Conservation (phyloP, 164 flowering plant species). For the Umbilicus rupestris region DNA sequence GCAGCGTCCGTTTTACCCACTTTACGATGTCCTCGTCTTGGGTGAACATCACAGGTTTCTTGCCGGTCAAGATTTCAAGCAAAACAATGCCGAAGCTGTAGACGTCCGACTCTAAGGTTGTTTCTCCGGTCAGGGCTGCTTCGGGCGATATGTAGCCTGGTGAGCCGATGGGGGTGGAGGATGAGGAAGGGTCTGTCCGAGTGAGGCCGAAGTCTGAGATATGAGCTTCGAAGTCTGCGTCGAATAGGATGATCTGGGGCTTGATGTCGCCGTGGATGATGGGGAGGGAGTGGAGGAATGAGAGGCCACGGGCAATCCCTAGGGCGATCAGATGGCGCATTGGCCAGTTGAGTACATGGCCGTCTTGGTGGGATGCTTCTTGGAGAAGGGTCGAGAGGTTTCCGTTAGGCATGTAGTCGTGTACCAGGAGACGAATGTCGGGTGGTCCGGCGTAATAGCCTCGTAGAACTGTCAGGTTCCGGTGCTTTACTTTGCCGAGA, state of each 20-base stretch:
- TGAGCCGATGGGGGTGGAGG: constrained; percentile 51
- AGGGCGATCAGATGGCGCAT: constrained; percentile 93
- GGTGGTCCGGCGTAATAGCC: constrained; percentile 80
- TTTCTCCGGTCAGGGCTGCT: constrained; percentile 42
- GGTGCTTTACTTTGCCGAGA: constrained; percentile 66
- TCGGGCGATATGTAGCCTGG: constrained; percentile 81
- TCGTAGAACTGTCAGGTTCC: constrained; percentile 78
- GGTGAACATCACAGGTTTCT: constrained; percentile 69
- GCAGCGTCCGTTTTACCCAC: constrained; percentile 72
- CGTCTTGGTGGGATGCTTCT: constrained; percentile 90
- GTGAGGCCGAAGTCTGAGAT: constrained; percentile 56
- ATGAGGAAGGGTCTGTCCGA: constrained; percentile 44
- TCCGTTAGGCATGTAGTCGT: constrained; percentile 97
- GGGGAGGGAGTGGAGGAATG: constrained; percentile 49
- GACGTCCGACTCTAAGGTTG: constrained; percentile 59
- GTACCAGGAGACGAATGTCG: constrained; percentile 57
- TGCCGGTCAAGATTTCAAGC: constrained; percentile 77
- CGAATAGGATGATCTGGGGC: constrained; percentile 79
- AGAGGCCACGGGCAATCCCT: constrained; percentile 78
- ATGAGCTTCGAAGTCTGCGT: constrained; percentile 96
- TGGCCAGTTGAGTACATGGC: constrained; percentile 91
- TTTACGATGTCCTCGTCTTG: constrained; percentile 91
- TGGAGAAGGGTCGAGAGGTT: constrained; percentile 81
- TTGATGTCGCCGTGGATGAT: constrained; percentile 74
- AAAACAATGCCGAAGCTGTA: constrained; percentile 88